phyloP scores from a whole-genome alignment of 257 asterid species.

The Plantago elongata region DNA sequence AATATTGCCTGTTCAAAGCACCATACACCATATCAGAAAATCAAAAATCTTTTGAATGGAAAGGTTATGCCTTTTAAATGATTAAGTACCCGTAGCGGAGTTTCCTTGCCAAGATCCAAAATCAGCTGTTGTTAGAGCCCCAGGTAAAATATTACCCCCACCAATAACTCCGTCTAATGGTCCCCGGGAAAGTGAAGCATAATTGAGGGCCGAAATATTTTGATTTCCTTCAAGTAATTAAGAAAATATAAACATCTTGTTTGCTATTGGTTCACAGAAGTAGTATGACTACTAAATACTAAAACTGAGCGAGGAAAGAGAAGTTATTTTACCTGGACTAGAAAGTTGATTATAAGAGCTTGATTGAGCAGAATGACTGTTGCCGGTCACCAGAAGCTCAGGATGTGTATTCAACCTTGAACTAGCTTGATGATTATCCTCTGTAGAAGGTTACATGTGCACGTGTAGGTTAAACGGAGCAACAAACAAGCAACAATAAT shows the following conservation, averaged over 20 bases:
- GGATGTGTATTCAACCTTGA: slow-evolving; percentile 52
- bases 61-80: slow-evolving; percentile 12
- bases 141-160: slow-evolving; percentile 36
- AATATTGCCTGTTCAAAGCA: slow-evolving; percentile 49
- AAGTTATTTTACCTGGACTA: slow-evolving; percentile 47
- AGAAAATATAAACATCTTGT: not conserved
- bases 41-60: slow-evolving; percentile 10
- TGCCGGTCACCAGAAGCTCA: slow-evolving; percentile 45
- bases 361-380: slow-evolving; percentile 41
- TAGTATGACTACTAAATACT: slow-evolving; percentile 13
- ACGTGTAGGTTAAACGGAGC: slow-evolving; percentile 19
- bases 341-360: slow-evolving; percentile 43
- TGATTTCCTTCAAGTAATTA: slow-evolving; percentile 36
- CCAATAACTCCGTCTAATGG: slow-evolving; percentile 27
- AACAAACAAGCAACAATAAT: slow-evolving; percentile 18
- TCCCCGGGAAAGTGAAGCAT: slow-evolving; percentile 35
- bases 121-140: slow-evolving; percentile 35
- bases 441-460: slow-evolving; percentile 36
- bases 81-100: slow-evolving; percentile 42
- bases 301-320: slow-evolving; percentile 18
- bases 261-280: slow-evolving; percentile 6
- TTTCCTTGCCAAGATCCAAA: slow-evolving; percentile 51
- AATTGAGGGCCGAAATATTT: slow-evolving; percentile 29
- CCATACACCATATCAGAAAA: slow-evolving; percentile 14
- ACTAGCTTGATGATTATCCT: slow-evolving; percentile 55